Conservation (phyloP, 2,329 filamentous ascomycete genomes). For the Penicillium sp. region DNA sequence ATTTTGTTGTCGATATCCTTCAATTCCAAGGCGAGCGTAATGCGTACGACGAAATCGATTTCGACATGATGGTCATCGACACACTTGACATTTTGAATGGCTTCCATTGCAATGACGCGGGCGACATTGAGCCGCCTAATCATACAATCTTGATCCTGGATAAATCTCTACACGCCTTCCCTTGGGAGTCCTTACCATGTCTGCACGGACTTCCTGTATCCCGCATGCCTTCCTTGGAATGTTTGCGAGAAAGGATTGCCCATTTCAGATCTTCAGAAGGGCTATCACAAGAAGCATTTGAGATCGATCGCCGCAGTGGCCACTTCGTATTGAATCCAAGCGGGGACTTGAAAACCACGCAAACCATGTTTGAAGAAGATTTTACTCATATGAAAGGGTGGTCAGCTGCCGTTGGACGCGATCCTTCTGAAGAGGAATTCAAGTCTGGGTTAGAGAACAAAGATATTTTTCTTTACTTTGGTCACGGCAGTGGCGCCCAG, state of each 20-base stretch:
- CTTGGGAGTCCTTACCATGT: slow-evolving; percentile 93
- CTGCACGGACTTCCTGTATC: slow-evolving; percentile 76
- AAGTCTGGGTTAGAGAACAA: slow-evolving; percentile 60
- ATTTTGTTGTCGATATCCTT: slow-evolving; percentile 93
- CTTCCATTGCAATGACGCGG: slow-evolving; percentile 59
- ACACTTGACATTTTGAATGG: slow-evolving; percentile 76
- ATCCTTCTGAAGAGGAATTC: slow-evolving; percentile 76
- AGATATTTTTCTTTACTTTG: slow-evolving; percentile 85
- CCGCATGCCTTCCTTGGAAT: slow-evolving; percentile 80
- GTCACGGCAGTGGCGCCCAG: slow-evolving; percentile 90
- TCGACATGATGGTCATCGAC: slow-evolving; percentile 85
- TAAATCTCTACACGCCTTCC: slow-evolving; percentile 84
- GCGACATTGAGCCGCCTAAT: slow-evolving; percentile 24
- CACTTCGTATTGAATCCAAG: slow-evolving; percentile 84
- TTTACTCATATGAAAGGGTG: slow-evolving; percentile 58
- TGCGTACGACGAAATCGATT: slow-evolving; percentile 96
- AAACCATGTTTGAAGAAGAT: slow-evolving; percentile 66
- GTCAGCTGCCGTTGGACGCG: slow-evolving; percentile 63
- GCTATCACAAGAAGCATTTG: slow-evolving; percentile 39
- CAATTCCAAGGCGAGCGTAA: slow-evolving; percentile 96
- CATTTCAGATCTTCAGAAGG: slow-evolving; percentile 37
- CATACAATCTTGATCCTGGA: slow-evolving; percentile 91
- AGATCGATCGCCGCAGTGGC: slow-evolving; percentile 46
- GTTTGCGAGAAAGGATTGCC: slow-evolving; percentile 70
- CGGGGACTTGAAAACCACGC: slow-evolving; percentile 75